Evolutionary conservation across 805 yeast species (phyloP), one percentile per base, ranked within the genome.

Genomic region (Candida gorgasii): DNA sequence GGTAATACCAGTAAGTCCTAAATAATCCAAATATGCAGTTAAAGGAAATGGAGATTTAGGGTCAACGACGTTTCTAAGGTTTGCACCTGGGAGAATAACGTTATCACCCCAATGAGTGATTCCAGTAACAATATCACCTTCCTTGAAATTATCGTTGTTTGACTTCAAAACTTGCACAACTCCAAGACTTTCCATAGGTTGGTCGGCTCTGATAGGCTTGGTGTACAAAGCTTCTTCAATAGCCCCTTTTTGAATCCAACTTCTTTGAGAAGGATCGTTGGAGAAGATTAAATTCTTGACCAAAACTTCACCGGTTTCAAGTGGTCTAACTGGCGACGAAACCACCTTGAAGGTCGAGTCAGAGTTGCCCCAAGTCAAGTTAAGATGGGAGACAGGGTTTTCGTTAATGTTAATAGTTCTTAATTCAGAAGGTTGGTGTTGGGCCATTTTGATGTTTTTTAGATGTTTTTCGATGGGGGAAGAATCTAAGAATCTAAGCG

Each of bases 201-300:
- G 58, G 27, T 59, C 61, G 36, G 53, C 49, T 31, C 45, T 32
- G 11, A 61, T 37, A 4, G 63, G 63, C 4, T 49, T 50, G 16
- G 44, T 44, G 46, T 61, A 59, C 39, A 53, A 47, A 42, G 59
- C 51, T 17, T 44, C 52, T 6, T 55, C 45, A 30, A 49, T 46
- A 22, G 54, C 50, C 23, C 57, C 59, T 38, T 62, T 62, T 34
- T 60, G 59, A 35, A 66, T 65, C 68, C 67, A 63, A n/a, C 51
- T 52, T 53, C 70, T 57, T 48, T 63, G 69, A 12, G 61, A 50
- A 15, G 71, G 68, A 47, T 66, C 72, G 49, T 66, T 65, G 40
- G 69, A 64, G 33, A 65, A 49, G 41, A 53, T 54, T 43, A 63
- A 36, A 32, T 26, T 41, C 49, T 61, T 62, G 39, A 63, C 56